phyloP scores from a whole-genome alignment of 768 basidiomycete genomes.

The Mycena leptocephala region DNA sequence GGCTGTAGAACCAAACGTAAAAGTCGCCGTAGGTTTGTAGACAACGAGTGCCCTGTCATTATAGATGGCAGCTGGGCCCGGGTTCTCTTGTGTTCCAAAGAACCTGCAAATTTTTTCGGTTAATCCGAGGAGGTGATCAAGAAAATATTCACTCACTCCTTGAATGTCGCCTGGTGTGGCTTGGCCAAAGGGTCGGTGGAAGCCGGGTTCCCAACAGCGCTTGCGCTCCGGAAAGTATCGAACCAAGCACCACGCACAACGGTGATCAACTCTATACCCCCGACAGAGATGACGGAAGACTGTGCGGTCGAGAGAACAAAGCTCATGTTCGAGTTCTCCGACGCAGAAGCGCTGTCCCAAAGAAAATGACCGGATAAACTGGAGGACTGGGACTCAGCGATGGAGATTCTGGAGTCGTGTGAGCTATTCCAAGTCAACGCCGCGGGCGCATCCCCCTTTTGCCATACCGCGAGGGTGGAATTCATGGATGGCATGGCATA shows the following conservation, averaged over 20 bases:
- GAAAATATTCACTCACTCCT: not conserved
- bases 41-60: not conserved
- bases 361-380: not conserved
- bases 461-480: not conserved
- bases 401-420: not conserved
- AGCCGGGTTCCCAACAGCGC: not conserved
- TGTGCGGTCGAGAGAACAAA: not conserved
- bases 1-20: not conserved
- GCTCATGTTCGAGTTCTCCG: slow-evolving; percentile 4
- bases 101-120: not conserved
- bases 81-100: not conserved
- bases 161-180: not conserved
- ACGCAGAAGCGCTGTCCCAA: not conserved
- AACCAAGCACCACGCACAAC: slow-evolving; percentile 10
- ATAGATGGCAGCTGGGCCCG: not conserved
- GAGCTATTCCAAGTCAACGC: not conserved
- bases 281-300: not conserved
- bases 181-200: not conserved
- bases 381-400: not conserved
- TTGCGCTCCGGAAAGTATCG: not conserved
- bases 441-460: not conserved
- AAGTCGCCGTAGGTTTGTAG: not conserved
- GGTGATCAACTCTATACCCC: not conserved
- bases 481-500: not conserved
- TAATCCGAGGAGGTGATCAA: not conserved